Conservation (phyloP, 2,329 filamentous ascomycete species). For the Curvularia sp. region DNA sequence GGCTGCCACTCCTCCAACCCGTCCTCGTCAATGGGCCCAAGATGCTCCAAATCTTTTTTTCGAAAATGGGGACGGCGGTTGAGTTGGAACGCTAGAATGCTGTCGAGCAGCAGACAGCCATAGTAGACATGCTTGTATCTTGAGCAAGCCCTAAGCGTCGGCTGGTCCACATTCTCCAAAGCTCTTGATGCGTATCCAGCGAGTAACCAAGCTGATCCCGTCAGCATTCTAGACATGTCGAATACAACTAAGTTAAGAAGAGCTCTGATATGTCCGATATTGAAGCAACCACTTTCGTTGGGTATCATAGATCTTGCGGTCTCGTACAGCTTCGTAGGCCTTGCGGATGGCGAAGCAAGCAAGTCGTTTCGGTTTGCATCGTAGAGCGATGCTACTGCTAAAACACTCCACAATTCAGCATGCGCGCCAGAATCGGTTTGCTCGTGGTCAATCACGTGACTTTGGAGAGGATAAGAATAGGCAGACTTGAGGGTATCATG, state of each 20-base stretch:
- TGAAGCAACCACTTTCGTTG: constrained; percentile 39
- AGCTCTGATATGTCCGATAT: constrained; percentile 52
- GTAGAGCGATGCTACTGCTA: constrained; percentile 52
- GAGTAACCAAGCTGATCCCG: constrained; percentile 67
- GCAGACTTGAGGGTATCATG: constrained; percentile 65
- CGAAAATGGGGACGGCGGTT: constrained; percentile 60
- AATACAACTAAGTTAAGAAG: constrained; percentile 64
- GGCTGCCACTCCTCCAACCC: constrained; percentile 77
- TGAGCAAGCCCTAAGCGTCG: constrained; percentile 38
- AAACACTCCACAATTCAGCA: constrained; percentile 56
- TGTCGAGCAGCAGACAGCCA: constrained; percentile 69
- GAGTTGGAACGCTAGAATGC: constrained; percentile 61
- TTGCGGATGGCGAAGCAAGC: constrained; percentile 14
- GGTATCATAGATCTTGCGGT: constrained; percentile 42
- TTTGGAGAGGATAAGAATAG: constrained; percentile 60
- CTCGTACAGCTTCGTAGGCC: constrained; percentile 33
- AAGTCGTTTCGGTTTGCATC: constrained; percentile 16
- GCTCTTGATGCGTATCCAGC: constrained; percentile 69
- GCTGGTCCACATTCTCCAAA: constrained; percentile 52
- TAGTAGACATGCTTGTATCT: constrained; percentile 56
- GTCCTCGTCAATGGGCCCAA: constrained; percentile 65
- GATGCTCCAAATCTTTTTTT: constrained; percentile 55
- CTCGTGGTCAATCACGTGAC: constrained; percentile 41
- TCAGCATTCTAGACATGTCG: constrained; percentile 66
- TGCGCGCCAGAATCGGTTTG: constrained; percentile 46